These are phyloP conservation scores for Ophiostoma perfectum DNA, from an alignment of 2,329 filamentous ascomycete species.

Conservation along the genomic window DNA sequence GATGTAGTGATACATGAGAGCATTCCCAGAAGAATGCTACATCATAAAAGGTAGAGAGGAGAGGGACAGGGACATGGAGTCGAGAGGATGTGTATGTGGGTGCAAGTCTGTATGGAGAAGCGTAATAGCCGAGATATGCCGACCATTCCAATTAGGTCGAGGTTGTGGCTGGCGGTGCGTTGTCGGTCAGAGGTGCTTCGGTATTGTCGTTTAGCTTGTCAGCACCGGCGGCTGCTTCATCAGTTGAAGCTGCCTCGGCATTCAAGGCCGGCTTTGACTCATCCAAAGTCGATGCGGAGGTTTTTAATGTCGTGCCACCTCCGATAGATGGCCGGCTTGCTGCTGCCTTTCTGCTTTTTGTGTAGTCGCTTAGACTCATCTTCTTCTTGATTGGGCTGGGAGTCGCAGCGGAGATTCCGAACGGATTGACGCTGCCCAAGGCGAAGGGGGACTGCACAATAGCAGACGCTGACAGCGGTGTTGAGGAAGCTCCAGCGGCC, in stretches of 20 bases:
- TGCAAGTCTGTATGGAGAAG: background rate
- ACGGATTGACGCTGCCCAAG: slow-evolving; percentile 39
- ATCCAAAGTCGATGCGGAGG: slow-evolving; percentile 30
- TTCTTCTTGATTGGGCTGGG: slow-evolving; percentile 63
- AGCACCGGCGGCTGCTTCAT: background rate
- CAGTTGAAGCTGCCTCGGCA: background rate
- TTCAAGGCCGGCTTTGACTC: background rate
- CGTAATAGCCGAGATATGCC: background rate
- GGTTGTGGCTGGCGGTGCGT: background rate
- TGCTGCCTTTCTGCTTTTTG: slow-evolving; percentile 52
- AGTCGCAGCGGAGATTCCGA: slow-evolving; percentile 38
- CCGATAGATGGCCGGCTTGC: slow-evolving; percentile 33
- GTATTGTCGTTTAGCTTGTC: background rate
- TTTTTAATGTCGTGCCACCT: slow-evolving; percentile 35
- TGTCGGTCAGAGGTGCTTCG: background rate
- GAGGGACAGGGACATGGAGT: background rate
- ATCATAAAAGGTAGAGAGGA: background rate
- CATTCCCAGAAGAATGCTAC: background rate
- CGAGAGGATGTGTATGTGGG: background rate
- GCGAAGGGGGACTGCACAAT: slow-evolving; percentile 49
- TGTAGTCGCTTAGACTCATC: slow-evolving; percentile 61
- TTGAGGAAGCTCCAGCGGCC: slow-evolving; percentile 33
- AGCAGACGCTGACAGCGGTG: slow-evolving; percentile 43
- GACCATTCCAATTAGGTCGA: background rate
- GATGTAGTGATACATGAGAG: background rate